phyloP scores from a whole-genome alignment of 495 filamentous ascomycete genomes.

The Aeminium ludgeri region DNA sequence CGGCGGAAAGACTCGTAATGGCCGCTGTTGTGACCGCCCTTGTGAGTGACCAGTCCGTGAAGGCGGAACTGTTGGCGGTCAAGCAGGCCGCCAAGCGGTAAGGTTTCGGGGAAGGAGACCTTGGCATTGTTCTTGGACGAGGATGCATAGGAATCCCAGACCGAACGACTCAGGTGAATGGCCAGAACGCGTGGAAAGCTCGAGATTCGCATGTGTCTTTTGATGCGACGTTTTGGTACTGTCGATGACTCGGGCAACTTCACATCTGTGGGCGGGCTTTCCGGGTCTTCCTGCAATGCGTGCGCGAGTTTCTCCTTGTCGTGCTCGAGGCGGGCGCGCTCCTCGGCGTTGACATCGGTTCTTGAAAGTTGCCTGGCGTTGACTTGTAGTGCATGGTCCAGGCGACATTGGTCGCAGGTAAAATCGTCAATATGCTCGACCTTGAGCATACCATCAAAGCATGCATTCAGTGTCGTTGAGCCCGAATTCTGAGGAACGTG shows the following conservation, averaged over 20 bases:
- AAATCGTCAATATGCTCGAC: constrained; percentile 94
- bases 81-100: constrained; percentile 65
- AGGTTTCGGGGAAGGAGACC: constrained; percentile 71
- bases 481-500: constrained; percentile 63
- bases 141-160: constrained; percentile 54
- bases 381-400: constrained; percentile 54
- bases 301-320: constrained; percentile 39
- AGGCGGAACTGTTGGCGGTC: constrained; percentile 67
- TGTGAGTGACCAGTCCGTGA: constrained; percentile 78
- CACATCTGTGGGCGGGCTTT: constrained; percentile 52
- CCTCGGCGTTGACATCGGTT: constrained; percentile 31
- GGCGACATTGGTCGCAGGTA: constrained; percentile 77
- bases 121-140: constrained; percentile 90
- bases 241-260: constrained; percentile 52
- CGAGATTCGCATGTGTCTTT: constrained; percentile 70
- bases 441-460: constrained; percentile 88
- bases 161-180: constrained; percentile 82
- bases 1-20: constrained; percentile 95
- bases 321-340: constrained; percentile 28
- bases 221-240: constrained; percentile 69
- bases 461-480: constrained; percentile 48
- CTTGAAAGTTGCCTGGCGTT: constrained; percentile 32
- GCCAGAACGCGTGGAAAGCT: constrained; percentile 75
- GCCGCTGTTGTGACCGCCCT: constrained; percentile 86
- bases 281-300: constrained; percentile 61